Evolutionary conservation across 1,284 basidiomycete species (phyloP), one percentile per base, ranked within the genome.

Genomic region (Moesziomyces parantarcticus): DNA sequence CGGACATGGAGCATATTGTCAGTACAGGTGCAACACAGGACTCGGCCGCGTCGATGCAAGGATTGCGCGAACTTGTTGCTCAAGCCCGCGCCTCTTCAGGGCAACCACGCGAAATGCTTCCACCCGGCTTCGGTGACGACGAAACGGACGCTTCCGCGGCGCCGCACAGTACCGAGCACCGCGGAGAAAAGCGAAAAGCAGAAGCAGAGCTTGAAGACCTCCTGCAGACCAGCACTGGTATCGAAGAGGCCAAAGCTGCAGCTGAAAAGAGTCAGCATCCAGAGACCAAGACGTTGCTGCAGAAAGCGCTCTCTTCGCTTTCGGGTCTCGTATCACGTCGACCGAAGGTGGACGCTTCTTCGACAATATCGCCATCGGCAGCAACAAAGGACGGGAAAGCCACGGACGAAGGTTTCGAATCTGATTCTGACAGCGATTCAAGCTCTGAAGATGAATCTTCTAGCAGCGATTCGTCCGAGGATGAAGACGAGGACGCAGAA

Each of bases 1-100:
- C 66, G 3, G 71, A 74, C 22, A 47, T 74, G 53, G 71, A 74
- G 26, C 58, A 74, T 43, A 74, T 74, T 13, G 61, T 74, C 21
- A 54, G 43, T 45, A 62, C 71, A 8, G 71, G 71, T 42, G 71
- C 62, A 1, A 43, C 66, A 20, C 61, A 74, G 44, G 55, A 65
- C 23, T 49, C 54, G 13, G 47, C 65, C 9, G 50, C 56, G 3
- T 69, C 71, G 10, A 69, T 66, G 62, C 47, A 69, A 10, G 59
- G 61, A 25, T 47, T 74, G 1, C 65, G 71, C n/a, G 71, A 74
- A 9, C 66, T 69, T 1, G 71, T 74, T 0, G 62, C 61, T 3
- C 59, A 74, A 45, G 71, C 71, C 3, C 36, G 71, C 43, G 66
- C 63, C 20, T 55, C 61, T 5, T 42, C 71, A 2, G 71, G 71